These are phyloP conservation scores for Urochloa ruziziensis DNA, from an alignment of 176 grass and related monocot genomes.

Conservation along the genomic window DNA sequence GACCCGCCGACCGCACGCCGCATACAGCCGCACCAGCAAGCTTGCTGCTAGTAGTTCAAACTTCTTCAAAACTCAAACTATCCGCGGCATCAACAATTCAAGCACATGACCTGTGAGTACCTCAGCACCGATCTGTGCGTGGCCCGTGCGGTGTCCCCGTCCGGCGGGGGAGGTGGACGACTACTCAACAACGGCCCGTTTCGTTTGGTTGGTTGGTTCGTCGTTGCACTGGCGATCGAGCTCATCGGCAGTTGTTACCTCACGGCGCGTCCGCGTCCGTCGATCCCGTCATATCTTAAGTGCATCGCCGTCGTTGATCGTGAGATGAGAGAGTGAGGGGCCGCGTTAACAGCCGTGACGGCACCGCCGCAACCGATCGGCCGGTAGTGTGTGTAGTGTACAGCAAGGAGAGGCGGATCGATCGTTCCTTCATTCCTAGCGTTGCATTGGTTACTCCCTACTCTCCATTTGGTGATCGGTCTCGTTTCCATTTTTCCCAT, in stretches of 20 bases:
- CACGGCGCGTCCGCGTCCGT: background rate
- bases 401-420: background rate
- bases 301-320: background rate
- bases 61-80: no score
- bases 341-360: background rate
- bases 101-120: no score
- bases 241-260: background rate
- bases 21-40: no score
- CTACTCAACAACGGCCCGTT: background rate
- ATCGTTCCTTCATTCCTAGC: background rate
- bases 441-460: background rate
- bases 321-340: background rate
- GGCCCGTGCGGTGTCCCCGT: background rate
- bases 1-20: no score
- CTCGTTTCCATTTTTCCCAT: background rate
- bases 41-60: no score
- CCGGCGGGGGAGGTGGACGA: background rate
- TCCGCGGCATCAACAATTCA: no score
- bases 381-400: background rate
- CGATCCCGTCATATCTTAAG: background rate
- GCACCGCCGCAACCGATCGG: background rate
- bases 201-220: background rate
- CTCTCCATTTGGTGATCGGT: background rate
- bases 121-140: background rate
- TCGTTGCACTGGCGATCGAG: background rate